Conservation (phyloP, 441 rosid genomes). For the Adansonia rubrostipa region DNA sequence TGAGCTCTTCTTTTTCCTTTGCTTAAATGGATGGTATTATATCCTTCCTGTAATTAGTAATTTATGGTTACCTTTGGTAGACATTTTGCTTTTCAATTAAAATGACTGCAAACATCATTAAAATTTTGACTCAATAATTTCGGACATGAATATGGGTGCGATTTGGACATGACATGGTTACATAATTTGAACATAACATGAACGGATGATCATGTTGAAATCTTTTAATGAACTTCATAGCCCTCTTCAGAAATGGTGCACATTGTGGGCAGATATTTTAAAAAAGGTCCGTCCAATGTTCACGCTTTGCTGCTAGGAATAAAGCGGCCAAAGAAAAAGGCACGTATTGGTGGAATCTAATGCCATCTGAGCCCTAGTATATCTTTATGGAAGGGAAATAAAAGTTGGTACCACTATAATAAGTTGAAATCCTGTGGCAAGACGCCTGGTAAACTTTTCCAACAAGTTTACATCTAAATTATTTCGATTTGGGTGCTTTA, state of each 20-base stretch:
- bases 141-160: no score
- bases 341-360: background rate
- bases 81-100: constrained; percentile 17
- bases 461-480: background rate
- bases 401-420: background rate
- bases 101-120: constrained; percentile 6
- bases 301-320: background rate
- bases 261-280: background rate
- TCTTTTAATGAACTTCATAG: background rate
- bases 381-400: background rate
- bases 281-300: background rate
- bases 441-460: constrained; percentile 11
- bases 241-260: background rate
- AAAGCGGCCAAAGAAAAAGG: constrained; percentile 12
- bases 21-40: background rate
- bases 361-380: background rate
- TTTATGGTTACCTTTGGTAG: constrained; percentile 10
- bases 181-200: background rate
- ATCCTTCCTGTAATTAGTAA: constrained; percentile 16
- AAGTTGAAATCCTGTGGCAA: background rate
- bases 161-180: background rate
- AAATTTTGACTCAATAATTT: constrained; percentile 35
- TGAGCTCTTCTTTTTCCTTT: constrained; percentile 6
- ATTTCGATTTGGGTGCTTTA: no score
- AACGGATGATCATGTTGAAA: background rate